These are phyloP conservation scores for Botryobasidium botryosum DNA, from an alignment of 768 basidiomycete species.

Conservation along the genomic window DNA sequence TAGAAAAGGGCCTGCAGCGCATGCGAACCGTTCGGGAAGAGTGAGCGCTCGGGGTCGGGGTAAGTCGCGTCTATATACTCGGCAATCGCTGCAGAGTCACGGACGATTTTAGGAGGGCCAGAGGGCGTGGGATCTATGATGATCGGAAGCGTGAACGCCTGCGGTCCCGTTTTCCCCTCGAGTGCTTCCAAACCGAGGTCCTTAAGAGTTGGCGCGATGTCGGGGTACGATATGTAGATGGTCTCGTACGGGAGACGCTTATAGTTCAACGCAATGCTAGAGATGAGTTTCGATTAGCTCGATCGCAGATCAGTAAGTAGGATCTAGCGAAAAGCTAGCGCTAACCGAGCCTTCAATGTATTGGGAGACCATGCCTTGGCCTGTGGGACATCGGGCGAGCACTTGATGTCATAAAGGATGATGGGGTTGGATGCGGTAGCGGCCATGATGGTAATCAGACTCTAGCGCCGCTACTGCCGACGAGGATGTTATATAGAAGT, in stretches of 20 bases:
- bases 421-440: constrained; percentile 1
- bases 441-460: no score
- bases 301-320: background rate
- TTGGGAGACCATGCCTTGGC: constrained; percentile 41
- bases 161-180: background rate
- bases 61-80: constrained; percentile 6
- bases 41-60: constrained; percentile 18
- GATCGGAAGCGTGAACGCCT: constrained; percentile 2
- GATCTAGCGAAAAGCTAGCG: no score
- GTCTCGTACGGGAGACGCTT: constrained; percentile 4
- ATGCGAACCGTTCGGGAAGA: constrained; percentile 2
- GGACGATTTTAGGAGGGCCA: background rate
- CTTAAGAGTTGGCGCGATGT: constrained; percentile 4
- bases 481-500: no score
- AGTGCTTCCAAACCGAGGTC: background rate
- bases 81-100: constrained; percentile 5
- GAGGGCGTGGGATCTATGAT: background rate
- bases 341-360: constrained; percentile 7
- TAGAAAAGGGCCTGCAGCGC: no score
- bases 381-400: background rate
- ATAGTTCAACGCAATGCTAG: no score
- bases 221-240: constrained; percentile 3
- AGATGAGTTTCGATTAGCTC: constrained; percentile 3
- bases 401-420: constrained; percentile 10
- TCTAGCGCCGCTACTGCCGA: no score